Conservation (phyloP, 2,329 filamentous ascomycete species). For the Exophiala sideris region DNA sequence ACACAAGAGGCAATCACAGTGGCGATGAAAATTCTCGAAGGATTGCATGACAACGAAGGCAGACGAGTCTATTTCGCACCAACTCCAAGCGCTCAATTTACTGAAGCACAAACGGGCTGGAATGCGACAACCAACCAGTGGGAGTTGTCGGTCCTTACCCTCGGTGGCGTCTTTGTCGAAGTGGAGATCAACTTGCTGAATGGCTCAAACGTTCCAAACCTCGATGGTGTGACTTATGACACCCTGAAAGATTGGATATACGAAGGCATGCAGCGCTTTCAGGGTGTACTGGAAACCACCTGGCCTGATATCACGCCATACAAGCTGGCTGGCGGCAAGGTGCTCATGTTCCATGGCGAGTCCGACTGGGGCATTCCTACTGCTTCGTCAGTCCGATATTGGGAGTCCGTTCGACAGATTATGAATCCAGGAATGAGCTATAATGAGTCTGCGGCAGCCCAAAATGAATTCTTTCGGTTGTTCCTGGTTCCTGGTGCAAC, state of each 20-base stretch:
- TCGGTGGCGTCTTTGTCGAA: constrained; percentile 30
- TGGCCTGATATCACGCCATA: constrained; percentile 53
- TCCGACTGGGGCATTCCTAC: constrained; percentile 53
- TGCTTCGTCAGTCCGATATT: constrained; percentile 55
- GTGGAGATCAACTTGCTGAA: constrained; percentile 24
- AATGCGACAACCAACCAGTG: constrained; percentile 31
- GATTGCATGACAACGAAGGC: constrained; percentile 40
- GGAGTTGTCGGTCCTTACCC: constrained; percentile 33
- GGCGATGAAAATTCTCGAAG: constrained; percentile 36
- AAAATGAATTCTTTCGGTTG: constrained; percentile 55
- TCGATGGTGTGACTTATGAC: constrained; percentile 54
- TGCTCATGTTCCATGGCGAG: constrained; percentile 59
- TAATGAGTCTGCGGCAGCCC: constrained; percentile 39
- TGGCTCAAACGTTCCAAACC: constrained; percentile 38
- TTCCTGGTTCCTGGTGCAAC: constrained; percentile 54
- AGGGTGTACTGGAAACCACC: constrained; percentile 53
- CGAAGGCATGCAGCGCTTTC: constrained; percentile 47
- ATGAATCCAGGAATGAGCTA: constrained; percentile 47
- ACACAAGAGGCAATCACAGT: constrained; percentile 33
- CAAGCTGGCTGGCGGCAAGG: constrained; percentile 51
- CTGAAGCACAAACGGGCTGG: constrained; percentile 29
- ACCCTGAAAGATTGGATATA: constrained; percentile 56
- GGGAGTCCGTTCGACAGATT: constrained; percentile 50
- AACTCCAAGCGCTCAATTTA: constrained; percentile 30
- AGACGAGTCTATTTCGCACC: constrained; percentile 41